Evolutionary conservation across 352 stramenopile genomes (phyloP).

Genomic region (Aphanomyces astaci): DNA sequence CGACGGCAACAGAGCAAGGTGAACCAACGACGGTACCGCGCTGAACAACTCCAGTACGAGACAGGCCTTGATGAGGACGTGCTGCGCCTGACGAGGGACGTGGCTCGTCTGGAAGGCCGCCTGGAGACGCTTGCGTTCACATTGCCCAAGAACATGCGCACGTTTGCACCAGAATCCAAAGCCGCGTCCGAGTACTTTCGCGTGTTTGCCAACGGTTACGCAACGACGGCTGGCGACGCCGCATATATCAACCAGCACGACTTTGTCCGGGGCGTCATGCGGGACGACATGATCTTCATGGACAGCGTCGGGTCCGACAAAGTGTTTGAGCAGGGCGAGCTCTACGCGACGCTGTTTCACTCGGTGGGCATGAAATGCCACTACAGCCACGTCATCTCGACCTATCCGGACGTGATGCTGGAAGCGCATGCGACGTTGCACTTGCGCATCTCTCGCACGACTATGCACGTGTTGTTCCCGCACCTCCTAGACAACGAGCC

Average conservation of each 20-base stretch:
- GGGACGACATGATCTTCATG: constrained; percentile 15
- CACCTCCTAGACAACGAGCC: constrained; percentile 45
- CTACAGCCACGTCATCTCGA: constrained; percentile 37
- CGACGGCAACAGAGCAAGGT: constrained; percentile 19
- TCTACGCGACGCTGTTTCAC: constrained; percentile 52
- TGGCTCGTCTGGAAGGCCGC: constrained; percentile 1
- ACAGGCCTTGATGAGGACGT: not conserved
- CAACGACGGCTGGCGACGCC: not conserved
- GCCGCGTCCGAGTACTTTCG: constrained; percentile 12
- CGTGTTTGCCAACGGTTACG: not conserved
- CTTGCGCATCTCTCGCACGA: constrained; percentile 43
- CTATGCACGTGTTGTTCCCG: constrained; percentile 62
- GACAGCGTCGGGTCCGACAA: constrained; percentile 29
- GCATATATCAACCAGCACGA: not conserved
- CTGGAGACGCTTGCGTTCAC: not conserved
- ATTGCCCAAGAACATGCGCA: not conserved
- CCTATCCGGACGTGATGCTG: constrained; percentile 41
- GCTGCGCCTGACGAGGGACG: not conserved
- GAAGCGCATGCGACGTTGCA: constrained; percentile 34
- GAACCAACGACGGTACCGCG: constrained; percentile 12
- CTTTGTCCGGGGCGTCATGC: constrained; percentile 14
- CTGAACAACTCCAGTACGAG: not conserved
- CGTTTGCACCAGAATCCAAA: not conserved
- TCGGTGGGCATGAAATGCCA: constrained; percentile 32
- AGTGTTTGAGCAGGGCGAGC: constrained; percentile 52